These are phyloP conservation scores for Paxillus ammoniavirescens DNA, from an alignment of 768 basidiomycete genomes.

Conservation along the genomic window DNA sequence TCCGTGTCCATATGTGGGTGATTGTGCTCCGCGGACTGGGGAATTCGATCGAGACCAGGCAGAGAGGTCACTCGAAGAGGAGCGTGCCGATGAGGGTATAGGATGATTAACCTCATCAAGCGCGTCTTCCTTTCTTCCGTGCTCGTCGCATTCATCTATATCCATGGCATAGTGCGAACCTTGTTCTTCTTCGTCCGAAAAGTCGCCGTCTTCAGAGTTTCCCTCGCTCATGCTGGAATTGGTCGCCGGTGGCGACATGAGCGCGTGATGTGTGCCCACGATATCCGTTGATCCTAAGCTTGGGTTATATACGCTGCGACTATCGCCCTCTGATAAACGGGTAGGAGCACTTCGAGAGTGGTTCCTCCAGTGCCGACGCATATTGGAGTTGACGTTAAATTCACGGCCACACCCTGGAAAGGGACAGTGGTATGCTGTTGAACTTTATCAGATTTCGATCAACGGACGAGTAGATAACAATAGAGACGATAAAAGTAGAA, in stretches of 20 bases:
- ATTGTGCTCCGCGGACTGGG: constrained; percentile 15
- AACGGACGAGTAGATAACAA: neutral
- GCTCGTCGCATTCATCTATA: constrained; percentile 12
- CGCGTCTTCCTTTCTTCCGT: neutral
- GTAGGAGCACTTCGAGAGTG: constrained; percentile 39
- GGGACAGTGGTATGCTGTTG: constrained; percentile 68
- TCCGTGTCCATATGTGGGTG: constrained; percentile 9
- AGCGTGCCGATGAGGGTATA: constrained; percentile 13
- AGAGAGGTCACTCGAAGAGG: constrained; percentile 23
- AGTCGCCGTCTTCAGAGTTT: constrained; percentile 27
- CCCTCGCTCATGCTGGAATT: constrained; percentile 29
- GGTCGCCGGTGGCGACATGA: constrained; percentile 31
- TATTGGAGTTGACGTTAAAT: constrained; percentile 85
- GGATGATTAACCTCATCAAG: constrained; percentile 14
- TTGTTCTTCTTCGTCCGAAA: constrained; percentile 22
- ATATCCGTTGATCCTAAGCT: neutral
- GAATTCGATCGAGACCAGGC: constrained; percentile 27
- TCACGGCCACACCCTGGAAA: constrained; percentile 71
- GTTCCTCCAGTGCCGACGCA: constrained; percentile 77
- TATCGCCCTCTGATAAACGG: constrained; percentile 19
- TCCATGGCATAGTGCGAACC: constrained; percentile 22
- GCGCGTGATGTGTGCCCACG: constrained; percentile 6
- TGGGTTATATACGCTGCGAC: constrained; percentile 14
- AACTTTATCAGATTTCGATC: constrained; percentile 15
- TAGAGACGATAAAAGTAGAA: neutral